These are phyloP conservation scores for Candida labiduridarum DNA, from an alignment of 1,139 yeast species.

Conservation along the genomic window DNA sequence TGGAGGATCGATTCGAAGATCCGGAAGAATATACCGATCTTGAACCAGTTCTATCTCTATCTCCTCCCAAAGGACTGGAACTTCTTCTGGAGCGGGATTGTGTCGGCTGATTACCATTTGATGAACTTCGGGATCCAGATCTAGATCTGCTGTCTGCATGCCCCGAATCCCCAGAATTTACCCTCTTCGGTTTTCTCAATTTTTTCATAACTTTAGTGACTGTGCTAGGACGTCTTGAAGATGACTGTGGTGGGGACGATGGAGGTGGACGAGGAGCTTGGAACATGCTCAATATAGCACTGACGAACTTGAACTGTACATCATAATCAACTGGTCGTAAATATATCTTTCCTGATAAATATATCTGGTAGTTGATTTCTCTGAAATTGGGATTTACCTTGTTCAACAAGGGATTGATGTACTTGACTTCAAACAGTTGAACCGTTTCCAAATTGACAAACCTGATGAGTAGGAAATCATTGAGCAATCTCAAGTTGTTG, in stretches of 20 bases:
- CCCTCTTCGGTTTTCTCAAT: neutral
- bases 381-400: constrained; percentile 8
- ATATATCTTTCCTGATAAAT: constrained; percentile 13
- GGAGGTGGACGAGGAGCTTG: neutral
- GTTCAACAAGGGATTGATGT: constrained; percentile 8
- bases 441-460: neutral
- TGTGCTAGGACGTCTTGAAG: neutral
- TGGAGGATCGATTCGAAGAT: neutral
- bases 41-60: neutral
- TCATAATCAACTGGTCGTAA: constrained; percentile 5
- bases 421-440: constrained; percentile 7
- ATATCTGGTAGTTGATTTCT: constrained; percentile 12
- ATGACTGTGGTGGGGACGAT: neutral
- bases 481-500: constrained; percentile 12
- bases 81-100: neutral
- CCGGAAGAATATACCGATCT: neutral
- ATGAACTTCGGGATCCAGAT: constrained; percentile 8
- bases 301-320: neutral
- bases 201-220: neutral
- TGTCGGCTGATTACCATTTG: neutral
- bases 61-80: neutral
- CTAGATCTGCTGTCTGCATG: neutral
- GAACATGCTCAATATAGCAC: neutral
- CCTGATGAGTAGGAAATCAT: constrained; percentile 8
- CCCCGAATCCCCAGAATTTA: neutral